phyloP scores from a whole-genome alignment of 192 early-diverging fungal species.

The Endogone sp. region DNA sequence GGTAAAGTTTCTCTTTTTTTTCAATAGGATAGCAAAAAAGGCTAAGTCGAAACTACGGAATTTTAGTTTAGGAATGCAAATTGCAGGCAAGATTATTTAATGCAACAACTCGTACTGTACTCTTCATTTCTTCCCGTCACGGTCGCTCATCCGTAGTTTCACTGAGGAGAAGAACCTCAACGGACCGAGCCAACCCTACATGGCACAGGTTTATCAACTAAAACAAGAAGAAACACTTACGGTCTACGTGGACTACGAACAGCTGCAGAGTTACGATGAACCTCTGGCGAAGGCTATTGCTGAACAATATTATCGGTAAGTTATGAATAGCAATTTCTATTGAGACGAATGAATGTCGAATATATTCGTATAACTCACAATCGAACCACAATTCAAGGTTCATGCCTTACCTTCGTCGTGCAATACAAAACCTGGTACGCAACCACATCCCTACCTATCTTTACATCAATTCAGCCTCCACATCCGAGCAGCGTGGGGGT shows the following conservation, averaged over 20 bases:
- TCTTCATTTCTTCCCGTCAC: neutral
- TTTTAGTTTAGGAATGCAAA: no score
- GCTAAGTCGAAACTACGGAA: no score
- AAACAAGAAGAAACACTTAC: slow-evolving; percentile 55
- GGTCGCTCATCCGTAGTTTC: neutral
- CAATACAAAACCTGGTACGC: slow-evolving; percentile 76
- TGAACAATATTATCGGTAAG: slow-evolving; percentile 70
- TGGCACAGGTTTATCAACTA: slow-evolving; percentile 63
- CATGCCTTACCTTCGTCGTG: slow-evolving; percentile 82
- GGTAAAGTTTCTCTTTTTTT: slow-evolving; percentile 37
- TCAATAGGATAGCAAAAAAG: no score
- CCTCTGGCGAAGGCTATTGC: slow-evolving; percentile 57
- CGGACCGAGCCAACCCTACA: slow-evolving; percentile 46
- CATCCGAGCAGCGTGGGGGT: slow-evolving; percentile 10
- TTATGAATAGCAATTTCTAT: neutral
- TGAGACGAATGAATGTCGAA: neutral
- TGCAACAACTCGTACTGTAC: neutral
- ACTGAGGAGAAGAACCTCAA: slow-evolving; percentile 24
- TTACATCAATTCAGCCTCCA: slow-evolving; percentile 34
- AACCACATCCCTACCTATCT: slow-evolving; percentile 64
- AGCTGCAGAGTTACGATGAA: slow-evolving; percentile 50
- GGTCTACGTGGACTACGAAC: slow-evolving; percentile 70
- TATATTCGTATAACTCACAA: no score
- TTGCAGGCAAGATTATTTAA: no score
- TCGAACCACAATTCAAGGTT: no score